Percentiles rank a stretch among this genome's conserved stretches.
These are phyloP conservation scores for Fusarium veterinarium DNA, from an alignment of 2,329 filamentous ascomycete genomes.

Conservation along the genomic window DNA sequence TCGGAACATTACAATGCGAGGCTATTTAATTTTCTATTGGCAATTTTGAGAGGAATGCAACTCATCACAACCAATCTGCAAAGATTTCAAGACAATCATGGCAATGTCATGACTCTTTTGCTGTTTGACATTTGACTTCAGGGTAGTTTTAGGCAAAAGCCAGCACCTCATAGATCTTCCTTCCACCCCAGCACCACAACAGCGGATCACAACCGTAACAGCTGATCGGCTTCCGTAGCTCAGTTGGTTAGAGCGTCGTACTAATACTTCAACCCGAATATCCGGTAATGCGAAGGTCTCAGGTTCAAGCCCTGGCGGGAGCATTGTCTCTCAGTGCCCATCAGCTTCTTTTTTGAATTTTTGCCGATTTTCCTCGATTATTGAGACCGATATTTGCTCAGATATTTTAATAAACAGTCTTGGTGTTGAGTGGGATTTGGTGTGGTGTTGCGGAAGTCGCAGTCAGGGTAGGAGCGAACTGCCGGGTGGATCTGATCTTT, in stretches of 20 bases:
- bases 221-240: constrained; percentile 46
- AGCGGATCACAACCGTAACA: constrained; percentile 1
- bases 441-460: not conserved
- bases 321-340: constrained; percentile 35
- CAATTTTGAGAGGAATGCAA: not conserved
- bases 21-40: no score
- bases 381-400: not conserved
- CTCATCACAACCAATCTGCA: no score
- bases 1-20: not conserved
- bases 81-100: not conserved
- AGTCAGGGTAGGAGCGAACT: not conserved
- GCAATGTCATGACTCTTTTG: not conserved
- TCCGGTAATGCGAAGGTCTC: constrained; percentile 46
- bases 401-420: not conserved
- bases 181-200: not conserved
- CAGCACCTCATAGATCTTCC: not conserved
- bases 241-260: constrained; percentile 48
- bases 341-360: constrained; percentile 15
- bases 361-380: not conserved
- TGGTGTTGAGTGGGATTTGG: not conserved
- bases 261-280: constrained; percentile 40
- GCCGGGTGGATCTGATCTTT: constrained; percentile 12
- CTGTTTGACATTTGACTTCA: not conserved
- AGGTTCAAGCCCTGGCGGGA: constrained; percentile 47
- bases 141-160: not conserved